phyloP scores from a whole-genome alignment of 192 early-diverging fungal genomes.

The Backusella parvicylindrica region DNA sequence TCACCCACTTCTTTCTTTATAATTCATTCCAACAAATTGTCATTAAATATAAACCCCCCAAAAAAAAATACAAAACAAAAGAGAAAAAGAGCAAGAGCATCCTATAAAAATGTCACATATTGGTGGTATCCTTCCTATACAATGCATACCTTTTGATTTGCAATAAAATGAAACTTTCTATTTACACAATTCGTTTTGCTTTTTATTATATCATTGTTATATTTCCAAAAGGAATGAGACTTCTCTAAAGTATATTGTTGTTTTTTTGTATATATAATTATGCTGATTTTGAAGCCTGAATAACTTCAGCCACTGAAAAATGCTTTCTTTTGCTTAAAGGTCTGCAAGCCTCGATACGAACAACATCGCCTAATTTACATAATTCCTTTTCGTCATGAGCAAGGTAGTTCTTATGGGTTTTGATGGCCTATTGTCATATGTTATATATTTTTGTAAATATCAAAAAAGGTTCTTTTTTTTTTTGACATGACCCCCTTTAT shows the following conservation, averaged over 20 bases:
- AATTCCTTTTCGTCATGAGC: constrained; percentile 81
- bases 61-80: too few species aligned
- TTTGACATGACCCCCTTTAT: neutral
- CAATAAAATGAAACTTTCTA: neutral
- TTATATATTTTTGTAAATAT: neutral
- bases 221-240: neutral
- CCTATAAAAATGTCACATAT: neutral
- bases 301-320: constrained; percentile 86
- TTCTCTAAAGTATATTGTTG: neutral
- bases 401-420: constrained; percentile 82
- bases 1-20: too few species aligned
- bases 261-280: too few species aligned
- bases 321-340: constrained; percentile 86
- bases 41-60: too few species aligned
- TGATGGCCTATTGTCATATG: constrained; percentile 66
- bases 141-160: neutral
- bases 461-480: neutral
- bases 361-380: constrained; percentile 86
- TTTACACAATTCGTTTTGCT: neutral
- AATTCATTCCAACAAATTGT: too few species aligned
- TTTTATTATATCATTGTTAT: neutral
- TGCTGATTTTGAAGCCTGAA: constrained; percentile 29
- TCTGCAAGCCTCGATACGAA: constrained; percentile 86
- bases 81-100: too few species aligned
- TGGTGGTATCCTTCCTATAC: too few species aligned